A percentile compares a stretch with the other conserved stretches of the same genome.
These are phyloP conservation scores for Phialophora macrospora DNA, from an alignment of 2,329 filamentous ascomycete species.

Conservation along the genomic window DNA sequence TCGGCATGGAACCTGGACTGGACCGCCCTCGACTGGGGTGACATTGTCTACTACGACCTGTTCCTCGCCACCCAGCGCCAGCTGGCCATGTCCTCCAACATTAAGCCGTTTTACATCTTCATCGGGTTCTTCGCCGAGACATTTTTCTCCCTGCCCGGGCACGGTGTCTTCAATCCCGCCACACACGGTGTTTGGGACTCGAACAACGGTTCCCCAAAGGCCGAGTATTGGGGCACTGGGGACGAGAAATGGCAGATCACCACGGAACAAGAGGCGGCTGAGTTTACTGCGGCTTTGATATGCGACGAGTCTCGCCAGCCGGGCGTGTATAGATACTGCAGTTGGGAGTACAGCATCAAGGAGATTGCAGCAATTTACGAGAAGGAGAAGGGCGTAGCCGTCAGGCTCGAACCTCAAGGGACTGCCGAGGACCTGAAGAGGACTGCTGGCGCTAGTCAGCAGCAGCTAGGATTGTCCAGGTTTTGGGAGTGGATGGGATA, in stretches of 20 bases:
- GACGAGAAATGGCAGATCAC: conserved; percentile 20
- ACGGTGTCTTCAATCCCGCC: conserved; percentile 12
- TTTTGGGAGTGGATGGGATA: conserved; percentile 18
- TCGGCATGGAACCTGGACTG: conserved; percentile 15
- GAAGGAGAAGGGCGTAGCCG: conserved; percentile 1
- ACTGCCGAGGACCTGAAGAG: background rate
- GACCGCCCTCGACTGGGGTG: conserved; percentile 2
- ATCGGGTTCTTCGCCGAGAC: conserved; percentile 14
- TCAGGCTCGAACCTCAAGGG: background rate
- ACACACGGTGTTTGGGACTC: conserved; percentile 16
- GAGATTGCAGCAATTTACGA: conserved; percentile 13
- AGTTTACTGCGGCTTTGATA: conserved; percentile 10
- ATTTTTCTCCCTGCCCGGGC: conserved; percentile 9
- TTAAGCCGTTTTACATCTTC: conserved; percentile 14
- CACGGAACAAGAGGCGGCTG: conserved; percentile 12
- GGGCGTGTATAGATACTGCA: conserved; percentile 9
- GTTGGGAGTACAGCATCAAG: conserved; percentile 14
- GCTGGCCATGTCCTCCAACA: conserved; percentile 11
- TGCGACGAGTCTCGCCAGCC: background rate
- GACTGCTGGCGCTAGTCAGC: conserved; percentile 1
- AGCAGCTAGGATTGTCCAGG: conserved; percentile 10
- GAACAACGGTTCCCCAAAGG: background rate
- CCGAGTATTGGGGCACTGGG: conserved; percentile 15
- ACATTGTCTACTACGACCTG: conserved; percentile 13
- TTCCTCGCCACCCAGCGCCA: conserved; percentile 14